Base-by-base conservation (phyloP, 768 basidiomycete species). In the Termitomyces sp. region DNA sequence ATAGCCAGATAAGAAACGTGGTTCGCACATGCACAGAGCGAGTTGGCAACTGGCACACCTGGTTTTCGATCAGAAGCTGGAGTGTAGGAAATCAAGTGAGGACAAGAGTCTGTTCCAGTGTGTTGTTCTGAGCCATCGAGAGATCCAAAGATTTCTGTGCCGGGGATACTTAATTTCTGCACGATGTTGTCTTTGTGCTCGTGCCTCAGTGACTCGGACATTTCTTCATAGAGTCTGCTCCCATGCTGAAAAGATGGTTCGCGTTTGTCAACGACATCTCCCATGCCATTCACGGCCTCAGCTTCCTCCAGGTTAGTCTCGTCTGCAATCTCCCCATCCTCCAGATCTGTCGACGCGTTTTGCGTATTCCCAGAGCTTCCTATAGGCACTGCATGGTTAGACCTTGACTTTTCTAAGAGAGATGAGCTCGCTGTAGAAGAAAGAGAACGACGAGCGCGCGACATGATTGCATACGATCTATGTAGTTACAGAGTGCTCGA, bases 291-390 rank as follows among this genome's bases (percentile, higher is more conserved):
- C 24, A 45, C 38, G 8, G 42, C 26, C 20, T 43, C 26, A 18
- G 20, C 26, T 24, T 44, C 55, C 20, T 44, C 36, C 16, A 36
- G 4, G 28, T 48, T 59, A 36, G 30, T 46, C 47, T 59, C 64
- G 33, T 65, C 64, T 33, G 54, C 53, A 20, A 65, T 65, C 56
- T 65, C 64, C 20, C 64, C 64, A n/a, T 65, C 64, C 35, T 65
- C 64, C 45, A 65, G 38, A 57, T 65, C 53, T 14, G 20, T 28
- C 24, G 45, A 20, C 26, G 55, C 13, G 13, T 22, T 56, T 22
- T 48, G n/a, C 3, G 46, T 26, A 12, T n/a, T 22, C 4, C n/a
- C 45, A 18, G 24, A 9, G 36, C 3, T 28, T 20, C 2, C n/a
- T 9, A 13, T 38, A 20, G 33, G 20, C 13, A 45, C 16, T 55